phyloP scores from a whole-genome alignment of 2,329 filamentous ascomycete genomes.

The Arthroderma uncinatum region DNA sequence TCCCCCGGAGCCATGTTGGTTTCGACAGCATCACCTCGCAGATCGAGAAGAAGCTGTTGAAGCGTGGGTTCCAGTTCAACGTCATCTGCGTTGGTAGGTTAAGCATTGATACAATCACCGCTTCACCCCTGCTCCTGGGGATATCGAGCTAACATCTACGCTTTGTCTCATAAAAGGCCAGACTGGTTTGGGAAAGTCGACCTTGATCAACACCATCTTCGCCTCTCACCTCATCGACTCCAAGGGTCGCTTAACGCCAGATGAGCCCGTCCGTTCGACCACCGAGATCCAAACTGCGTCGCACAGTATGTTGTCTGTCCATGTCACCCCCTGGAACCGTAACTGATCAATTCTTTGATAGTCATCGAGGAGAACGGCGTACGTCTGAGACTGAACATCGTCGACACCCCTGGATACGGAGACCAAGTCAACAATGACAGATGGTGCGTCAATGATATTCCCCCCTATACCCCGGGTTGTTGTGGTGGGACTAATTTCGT shows the following conservation, averaged over 20 bases:
- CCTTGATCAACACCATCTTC: slow-evolving; percentile 99
- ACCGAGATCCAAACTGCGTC: slow-evolving; percentile 98
- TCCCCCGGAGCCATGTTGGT: slow-evolving; percentile 96
- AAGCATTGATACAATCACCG: not conserved
- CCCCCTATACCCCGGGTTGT: not conserved
- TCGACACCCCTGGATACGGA: slow-evolving; percentile 95
- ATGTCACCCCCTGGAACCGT: not conserved
- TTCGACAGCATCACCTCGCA: slow-evolving; percentile 99
- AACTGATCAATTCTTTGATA: slow-evolving; percentile 19
- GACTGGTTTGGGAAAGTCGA: slow-evolving; percentile 97
- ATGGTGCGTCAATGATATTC: slow-evolving; percentile 44
- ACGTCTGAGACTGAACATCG: slow-evolving; percentile 92
- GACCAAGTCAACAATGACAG: slow-evolving; percentile 99
- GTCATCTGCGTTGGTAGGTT: slow-evolving; percentile 95
- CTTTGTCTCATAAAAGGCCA: slow-evolving; percentile 54
- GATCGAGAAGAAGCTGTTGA: slow-evolving; percentile 98
- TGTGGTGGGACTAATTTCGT: not conserved
- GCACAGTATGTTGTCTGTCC: slow-evolving; percentile 48
- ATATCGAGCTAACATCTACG: not conserved
- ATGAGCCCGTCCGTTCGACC: slow-evolving; percentile 86
- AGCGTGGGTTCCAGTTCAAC: slow-evolving; percentile 99
- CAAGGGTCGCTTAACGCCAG: slow-evolving; percentile 85
- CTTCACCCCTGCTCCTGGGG: not conserved
- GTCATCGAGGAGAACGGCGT: slow-evolving; percentile 99
- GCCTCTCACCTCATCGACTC: slow-evolving; percentile 98